These are phyloP conservation scores for Kuraishia molischiana DNA, from an alignment of 805 yeast species.

Conservation along the genomic window DNA sequence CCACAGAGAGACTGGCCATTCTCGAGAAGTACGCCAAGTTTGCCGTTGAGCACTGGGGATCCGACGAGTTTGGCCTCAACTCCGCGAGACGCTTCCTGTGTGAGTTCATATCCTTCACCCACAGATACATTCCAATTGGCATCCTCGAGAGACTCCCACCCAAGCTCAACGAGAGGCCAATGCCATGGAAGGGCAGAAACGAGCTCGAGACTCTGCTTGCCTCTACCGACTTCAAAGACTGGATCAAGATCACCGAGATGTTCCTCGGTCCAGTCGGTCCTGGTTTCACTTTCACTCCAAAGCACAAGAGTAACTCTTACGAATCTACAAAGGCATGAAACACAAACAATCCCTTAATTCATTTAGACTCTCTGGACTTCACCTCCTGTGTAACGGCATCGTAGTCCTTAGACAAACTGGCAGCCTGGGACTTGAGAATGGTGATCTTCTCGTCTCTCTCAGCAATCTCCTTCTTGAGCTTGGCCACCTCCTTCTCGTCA, in stretches of 20 bases:
- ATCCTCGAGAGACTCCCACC: conserved; percentile 85
- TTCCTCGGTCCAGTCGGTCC: conserved; percentile 82
- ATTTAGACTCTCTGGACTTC: conserved; percentile 1
- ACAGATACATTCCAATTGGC: conserved; percentile 91
- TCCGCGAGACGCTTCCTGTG: conserved; percentile 84
- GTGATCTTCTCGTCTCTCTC: conserved; percentile 58
- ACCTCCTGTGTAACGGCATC: conserved; percentile 16
- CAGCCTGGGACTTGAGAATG: conserved; percentile 65
- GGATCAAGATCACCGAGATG: conserved; percentile 95
- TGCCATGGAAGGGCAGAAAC: conserved; percentile 85
- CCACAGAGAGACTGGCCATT: conserved; percentile 80
- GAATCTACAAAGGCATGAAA: conserved; percentile 11
- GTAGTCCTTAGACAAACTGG: conserved; percentile 55
- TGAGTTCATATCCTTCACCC: conserved; percentile 90
- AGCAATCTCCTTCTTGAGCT: conserved; percentile 39
- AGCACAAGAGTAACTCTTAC: conserved; percentile 89
- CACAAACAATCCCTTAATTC: neutral
- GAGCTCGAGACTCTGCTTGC: conserved; percentile 88
- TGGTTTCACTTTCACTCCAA: conserved; percentile 74
- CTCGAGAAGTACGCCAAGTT: conserved; percentile 59
- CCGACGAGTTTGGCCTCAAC: conserved; percentile 90
- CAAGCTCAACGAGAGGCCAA: conserved; percentile 87
- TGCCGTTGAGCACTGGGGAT: conserved; percentile 96
- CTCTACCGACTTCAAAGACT: conserved; percentile 76
- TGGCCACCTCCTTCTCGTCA: conserved; percentile 28